phyloP scores from a whole-genome alignment of 2,329 filamentous ascomycete species.

The Colletotrichum chrysophilum region DNA sequence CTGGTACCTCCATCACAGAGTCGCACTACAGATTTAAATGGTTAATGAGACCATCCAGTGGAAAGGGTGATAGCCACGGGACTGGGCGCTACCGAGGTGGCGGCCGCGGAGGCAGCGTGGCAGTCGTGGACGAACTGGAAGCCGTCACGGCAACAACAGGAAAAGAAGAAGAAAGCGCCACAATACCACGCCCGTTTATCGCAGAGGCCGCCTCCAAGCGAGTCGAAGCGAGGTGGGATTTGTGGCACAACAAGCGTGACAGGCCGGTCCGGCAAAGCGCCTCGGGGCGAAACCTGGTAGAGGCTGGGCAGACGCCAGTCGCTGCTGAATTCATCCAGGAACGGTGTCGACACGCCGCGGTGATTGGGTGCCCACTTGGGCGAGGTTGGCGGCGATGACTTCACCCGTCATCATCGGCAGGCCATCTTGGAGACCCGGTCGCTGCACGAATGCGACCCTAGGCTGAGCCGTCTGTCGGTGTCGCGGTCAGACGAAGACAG shows the following conservation, averaged over 20 bases:
- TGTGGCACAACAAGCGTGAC: background rate
- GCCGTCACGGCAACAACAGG: background rate
- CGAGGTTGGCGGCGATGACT: slow-evolving; percentile 16
- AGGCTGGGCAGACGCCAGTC: slow-evolving; percentile 2
- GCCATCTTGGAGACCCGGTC: background rate
- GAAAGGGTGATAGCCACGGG: background rate
- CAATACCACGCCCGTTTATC: background rate
- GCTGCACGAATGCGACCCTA: background rate
- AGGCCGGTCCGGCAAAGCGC: background rate
- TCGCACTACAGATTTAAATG: background rate
- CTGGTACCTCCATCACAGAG: background rate
- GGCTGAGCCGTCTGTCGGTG: background rate
- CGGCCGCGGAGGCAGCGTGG: background rate
- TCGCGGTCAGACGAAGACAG: background rate
- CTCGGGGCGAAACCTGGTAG: slow-evolving; percentile 13
- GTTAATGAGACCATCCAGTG: background rate
- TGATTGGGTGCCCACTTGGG: slow-evolving; percentile 12
- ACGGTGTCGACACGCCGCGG: background rate
- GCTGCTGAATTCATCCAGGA: slow-evolving; percentile 17
- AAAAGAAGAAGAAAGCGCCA: background rate
- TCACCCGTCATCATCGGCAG: slow-evolving; percentile 21
- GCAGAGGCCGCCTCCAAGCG: background rate
- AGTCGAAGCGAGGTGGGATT: background rate
- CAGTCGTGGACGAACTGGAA: slow-evolving; percentile 11
- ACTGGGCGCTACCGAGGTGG: background rate